Percentiles rank a stretch among this genome's conserved stretches.
These are phyloP conservation scores for Priceomyces fermenticarens DNA, from an alignment of 805 yeast species.

Conservation along the genomic window DNA sequence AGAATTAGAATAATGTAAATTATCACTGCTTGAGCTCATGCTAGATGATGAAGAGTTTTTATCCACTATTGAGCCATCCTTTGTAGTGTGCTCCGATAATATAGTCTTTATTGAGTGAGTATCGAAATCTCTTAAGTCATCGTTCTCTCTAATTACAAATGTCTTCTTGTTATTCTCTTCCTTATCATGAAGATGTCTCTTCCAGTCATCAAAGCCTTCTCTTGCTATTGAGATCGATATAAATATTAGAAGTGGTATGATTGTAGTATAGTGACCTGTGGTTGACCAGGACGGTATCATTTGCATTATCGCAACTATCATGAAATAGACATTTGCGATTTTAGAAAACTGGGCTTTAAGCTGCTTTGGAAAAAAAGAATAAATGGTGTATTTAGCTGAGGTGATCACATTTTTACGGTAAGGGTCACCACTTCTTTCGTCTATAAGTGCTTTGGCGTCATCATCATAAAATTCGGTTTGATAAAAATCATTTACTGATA, in stretches of 20 bases:
- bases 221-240: slow-evolving; percentile 85
- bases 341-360: slow-evolving; percentile 88
- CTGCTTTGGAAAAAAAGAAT: slow-evolving; percentile 85
- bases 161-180: slow-evolving; percentile 64
- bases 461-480: slow-evolving; percentile 25
- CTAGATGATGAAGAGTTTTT: slow-evolving; percentile 3
- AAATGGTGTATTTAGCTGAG: slow-evolving; percentile 80
- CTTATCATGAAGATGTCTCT: slow-evolving; percentile 80
- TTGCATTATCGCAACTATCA: slow-evolving; percentile 87
- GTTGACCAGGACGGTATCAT: slow-evolving; percentile 98
- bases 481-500: slow-evolving; percentile 27
- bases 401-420: slow-evolving; percentile 71
- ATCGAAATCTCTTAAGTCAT: slow-evolving; percentile 26
- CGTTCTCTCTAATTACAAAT: slow-evolving; percentile 29
- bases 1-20: slow-evolving; percentile 10
- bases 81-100: slow-evolving; percentile 34
- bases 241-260: slow-evolving; percentile 81
- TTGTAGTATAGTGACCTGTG: slow-evolving; percentile 93
- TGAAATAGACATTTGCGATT: slow-evolving; percentile 85
- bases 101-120: slow-evolving; percentile 38
- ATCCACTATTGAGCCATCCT: slow-evolving; percentile 6
- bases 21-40: slow-evolving; percentile 3
- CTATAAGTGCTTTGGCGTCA: slow-evolving; percentile 42
- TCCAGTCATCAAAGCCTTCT: slow-evolving; percentile 92
- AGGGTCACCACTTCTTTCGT: slow-evolving; percentile 64